These are phyloP conservation scores for Lathyrus sativus DNA, from an alignment of 306 rosid species.

Conservation along the genomic window DNA sequence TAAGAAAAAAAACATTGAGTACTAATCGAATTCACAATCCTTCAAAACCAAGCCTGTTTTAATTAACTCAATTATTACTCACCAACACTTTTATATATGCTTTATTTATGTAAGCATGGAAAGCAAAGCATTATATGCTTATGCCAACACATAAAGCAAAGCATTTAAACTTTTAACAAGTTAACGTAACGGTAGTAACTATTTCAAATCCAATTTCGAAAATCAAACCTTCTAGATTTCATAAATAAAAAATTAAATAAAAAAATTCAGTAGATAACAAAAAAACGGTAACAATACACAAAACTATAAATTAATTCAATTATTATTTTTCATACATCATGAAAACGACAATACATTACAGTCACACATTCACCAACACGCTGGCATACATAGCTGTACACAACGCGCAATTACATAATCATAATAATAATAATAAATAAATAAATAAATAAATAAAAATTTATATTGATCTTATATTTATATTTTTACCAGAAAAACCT, in stretches of 20 bases:
- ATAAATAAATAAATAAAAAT: not conserved
- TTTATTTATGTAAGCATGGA: slow-evolving; percentile 6
- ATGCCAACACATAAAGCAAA: slow-evolving; percentile 2
- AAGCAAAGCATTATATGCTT: slow-evolving; percentile 18
- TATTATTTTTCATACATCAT: not conserved
- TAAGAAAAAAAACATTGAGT: too few species aligned
- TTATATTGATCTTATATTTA: not conserved
- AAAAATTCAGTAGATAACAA: not conserved
- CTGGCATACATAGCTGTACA: slow-evolving; percentile 7
- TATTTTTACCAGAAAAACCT: not conserved
- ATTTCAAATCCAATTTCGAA: not conserved
- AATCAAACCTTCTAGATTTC: not conserved
- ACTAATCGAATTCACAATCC: not conserved
- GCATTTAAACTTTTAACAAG: not conserved
- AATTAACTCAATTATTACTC: not conserved
- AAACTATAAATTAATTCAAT: not conserved
- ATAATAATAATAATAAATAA: not conserved
- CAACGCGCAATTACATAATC: not conserved
- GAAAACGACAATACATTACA: slow-evolving; percentile 6
- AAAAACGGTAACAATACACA: not conserved
- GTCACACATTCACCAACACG: slow-evolving; percentile 12
- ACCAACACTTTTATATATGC: not conserved
- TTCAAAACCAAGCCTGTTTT: not conserved
- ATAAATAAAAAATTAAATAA: not conserved
- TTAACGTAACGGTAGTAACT: not conserved